Base-by-base conservation (phyloP, 352 stramenopile genomes). In the Pythium pyrilobum region DNA sequence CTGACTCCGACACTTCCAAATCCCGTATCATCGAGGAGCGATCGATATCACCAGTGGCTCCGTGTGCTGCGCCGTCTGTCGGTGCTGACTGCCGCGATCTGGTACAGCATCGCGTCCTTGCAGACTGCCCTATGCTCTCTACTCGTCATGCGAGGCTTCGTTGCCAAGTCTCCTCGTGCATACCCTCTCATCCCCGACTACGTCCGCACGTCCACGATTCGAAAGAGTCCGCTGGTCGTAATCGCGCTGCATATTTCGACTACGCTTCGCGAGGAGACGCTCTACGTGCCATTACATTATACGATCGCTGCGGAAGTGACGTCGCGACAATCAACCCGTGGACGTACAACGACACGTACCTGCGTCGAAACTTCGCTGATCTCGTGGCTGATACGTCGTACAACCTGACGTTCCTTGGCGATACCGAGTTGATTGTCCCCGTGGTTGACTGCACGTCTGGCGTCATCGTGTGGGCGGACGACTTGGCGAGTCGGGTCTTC, bases 381-480 rank as follows among this genome's bases (percentile, higher is more conserved):
- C n/a, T 77, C 7, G 44, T 58, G 1, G 15, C 25, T 8, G 56
- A 52, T 4, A 43, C 58, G 2, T 52, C 56, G 0, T 74, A 76
- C 52, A 69, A 71, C 24, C 24, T 77, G 27, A 62, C 65, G 5
- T 60, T 72, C n/a, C 38, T 83, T 6, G 20, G 41, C 25, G 45
- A 57, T 1, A 43, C 53, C 7, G 66, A 84, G 29, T 56, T 81
- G 3, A 58, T 77, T 2, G 18, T 68, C 0, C 70, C 70, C 5
- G 62, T 83, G 1, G 64, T 83, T 11, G 70, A 83, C 41, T 83
- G 72, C 46, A 54, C 70, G 24, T 67, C 37, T 7, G 39, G 52
- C 7, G 32, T 59, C 34, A 67, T 83, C 12, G 29, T 57, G 4
- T 43, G 58, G 1, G 59, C 15, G 21, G 68, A 79, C 46, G 46